Percentiles rank a stretch among this genome's conserved stretches.
These are phyloP conservation scores for Fraxinus americana DNA, from an alignment of 257 asterid species.

Conservation along the genomic window DNA sequence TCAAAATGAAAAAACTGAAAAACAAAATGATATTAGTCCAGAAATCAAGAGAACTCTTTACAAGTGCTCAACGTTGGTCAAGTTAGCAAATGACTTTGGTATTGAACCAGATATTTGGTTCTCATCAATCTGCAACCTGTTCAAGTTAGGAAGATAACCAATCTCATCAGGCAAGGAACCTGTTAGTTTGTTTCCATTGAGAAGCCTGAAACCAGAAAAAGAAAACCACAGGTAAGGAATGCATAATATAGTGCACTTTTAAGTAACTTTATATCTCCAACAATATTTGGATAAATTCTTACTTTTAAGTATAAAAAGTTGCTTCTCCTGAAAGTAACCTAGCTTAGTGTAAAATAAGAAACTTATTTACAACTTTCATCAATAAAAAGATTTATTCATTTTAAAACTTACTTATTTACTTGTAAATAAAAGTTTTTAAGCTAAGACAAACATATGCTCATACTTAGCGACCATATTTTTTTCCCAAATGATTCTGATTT, in stretches of 20 bases:
- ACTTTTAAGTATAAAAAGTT: too few species aligned
- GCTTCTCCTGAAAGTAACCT: too few species aligned
- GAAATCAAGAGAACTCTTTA: slow-evolving; percentile 36
- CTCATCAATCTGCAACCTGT: slow-evolving; percentile 85
- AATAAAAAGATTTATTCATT: too few species aligned
- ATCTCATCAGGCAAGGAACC: slow-evolving; percentile 90
- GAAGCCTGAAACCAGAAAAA: slow-evolving; percentile 58
- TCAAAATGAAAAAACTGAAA: not conserved
- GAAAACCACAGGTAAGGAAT: slow-evolving; percentile 11
- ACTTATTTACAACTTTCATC: not conserved
- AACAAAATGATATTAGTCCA: slow-evolving; percentile 11
- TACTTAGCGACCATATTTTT: not conserved
- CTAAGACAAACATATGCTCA: not conserved
- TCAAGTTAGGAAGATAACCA: slow-evolving; percentile 68
- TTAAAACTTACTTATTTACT: not conserved
- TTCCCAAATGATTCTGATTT: slow-evolving; percentile 2
- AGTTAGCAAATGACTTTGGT: slow-evolving; percentile 71
- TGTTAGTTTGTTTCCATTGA: slow-evolving; percentile 80
- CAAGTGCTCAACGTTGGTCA: slow-evolving; percentile 66
- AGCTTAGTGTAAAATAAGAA: not conserved
- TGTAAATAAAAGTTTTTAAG: not conserved
- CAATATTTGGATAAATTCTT: too few species aligned
- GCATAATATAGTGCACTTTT: slow-evolving; percentile 13
- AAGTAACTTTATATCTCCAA: not conserved
- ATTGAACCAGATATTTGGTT: slow-evolving; percentile 78